phyloP scores from a whole-genome alignment of 768 basidiomycete genomes.

The Thelephora ganbajun region DNA sequence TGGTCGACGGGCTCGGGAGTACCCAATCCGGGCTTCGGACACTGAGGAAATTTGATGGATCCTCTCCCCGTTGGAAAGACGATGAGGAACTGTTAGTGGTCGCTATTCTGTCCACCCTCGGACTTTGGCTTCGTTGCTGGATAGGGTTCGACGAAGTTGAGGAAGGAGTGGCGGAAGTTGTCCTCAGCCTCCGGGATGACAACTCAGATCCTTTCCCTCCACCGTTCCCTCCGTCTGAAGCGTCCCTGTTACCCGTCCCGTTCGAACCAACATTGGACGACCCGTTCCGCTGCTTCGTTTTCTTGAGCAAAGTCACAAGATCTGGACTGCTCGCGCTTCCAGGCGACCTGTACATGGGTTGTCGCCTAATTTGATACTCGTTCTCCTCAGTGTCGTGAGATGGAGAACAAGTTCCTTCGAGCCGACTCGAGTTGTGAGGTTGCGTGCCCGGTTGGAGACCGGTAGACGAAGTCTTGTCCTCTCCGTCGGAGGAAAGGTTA shows the following conservation, averaged over 20 bases:
- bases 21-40: constrained; percentile 14
- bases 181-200: background rate
- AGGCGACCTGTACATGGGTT: constrained; percentile 76
- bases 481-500: too few relatives aligned
- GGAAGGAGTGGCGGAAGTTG: background rate
- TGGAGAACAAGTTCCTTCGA: too few relatives aligned
- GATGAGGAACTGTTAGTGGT: too few relatives aligned
- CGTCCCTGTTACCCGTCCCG: too few relatives aligned
- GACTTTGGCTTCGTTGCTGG: background rate
- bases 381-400: constrained; percentile 49
- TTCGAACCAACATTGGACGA: too few relatives aligned
- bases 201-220: constrained; percentile 13
- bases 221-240: constrained; percentile 9
- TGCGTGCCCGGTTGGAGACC: constrained; percentile 39
- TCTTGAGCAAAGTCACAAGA: constrained; percentile 72
- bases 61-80: too few relatives aligned
- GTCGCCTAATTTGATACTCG: constrained; percentile 60
- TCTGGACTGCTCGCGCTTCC: constrained; percentile 90
- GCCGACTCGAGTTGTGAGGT: constrained; percentile 15
- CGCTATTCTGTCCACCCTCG: too few relatives aligned
- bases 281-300: constrained; percentile 40
- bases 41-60: background rate
- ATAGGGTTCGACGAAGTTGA: background rate
- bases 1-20: constrained; percentile 9
- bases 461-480: constrained; percentile 24